Evolutionary conservation across 2,329 filamentous ascomycete species (phyloP).

Genomic region (Fusarium humuli): DNA sequence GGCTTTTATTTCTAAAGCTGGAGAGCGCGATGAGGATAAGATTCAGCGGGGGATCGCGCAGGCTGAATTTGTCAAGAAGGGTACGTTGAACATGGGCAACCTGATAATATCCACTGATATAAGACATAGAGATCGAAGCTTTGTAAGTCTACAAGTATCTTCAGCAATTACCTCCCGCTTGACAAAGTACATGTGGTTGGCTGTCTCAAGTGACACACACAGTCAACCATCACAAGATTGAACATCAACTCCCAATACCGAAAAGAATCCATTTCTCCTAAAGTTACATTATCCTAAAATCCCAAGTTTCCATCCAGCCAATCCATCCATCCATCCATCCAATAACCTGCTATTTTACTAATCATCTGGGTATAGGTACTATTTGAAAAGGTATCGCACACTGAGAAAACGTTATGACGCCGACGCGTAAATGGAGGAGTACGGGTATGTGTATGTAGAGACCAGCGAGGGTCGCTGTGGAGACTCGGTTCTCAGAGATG

Average conservation of each 20-base stretch:
- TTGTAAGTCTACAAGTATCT: constrained; percentile 71
- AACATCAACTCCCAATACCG: background rate
- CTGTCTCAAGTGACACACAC: background rate
- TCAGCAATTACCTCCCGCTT: background rate
- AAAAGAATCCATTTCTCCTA: constrained; percentile 22
- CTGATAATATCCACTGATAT: constrained; percentile 2
- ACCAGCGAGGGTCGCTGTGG: constrained; percentile 7
- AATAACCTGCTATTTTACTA: constrained; percentile 38
- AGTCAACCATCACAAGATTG: background rate
- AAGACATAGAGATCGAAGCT: constrained; percentile 81
- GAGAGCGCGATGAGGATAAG: constrained; percentile 76
- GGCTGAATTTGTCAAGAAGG: constrained; percentile 92
- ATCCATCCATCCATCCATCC: constrained; percentile 4
- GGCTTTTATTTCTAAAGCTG: constrained; percentile 82
- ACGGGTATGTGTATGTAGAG: constrained; percentile 15
- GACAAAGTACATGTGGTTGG: background rate
- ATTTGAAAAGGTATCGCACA: constrained; percentile 89
- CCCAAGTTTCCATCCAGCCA: constrained; percentile 5
- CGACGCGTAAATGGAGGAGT: constrained; percentile 46
- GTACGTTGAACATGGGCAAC: constrained; percentile 56
- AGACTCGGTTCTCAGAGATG: constrained; percentile 1
- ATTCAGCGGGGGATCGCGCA: constrained; percentile 81
- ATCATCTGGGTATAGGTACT: constrained; percentile 56
- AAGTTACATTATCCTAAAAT: constrained; percentile 23
- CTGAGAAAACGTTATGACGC: constrained; percentile 82